Percentiles rank a stretch among this genome's conserved stretches.
These are phyloP conservation scores for Erigeron canadensis DNA, from an alignment of 129 eudicot genomes.

Conservation along the genomic window DNA sequence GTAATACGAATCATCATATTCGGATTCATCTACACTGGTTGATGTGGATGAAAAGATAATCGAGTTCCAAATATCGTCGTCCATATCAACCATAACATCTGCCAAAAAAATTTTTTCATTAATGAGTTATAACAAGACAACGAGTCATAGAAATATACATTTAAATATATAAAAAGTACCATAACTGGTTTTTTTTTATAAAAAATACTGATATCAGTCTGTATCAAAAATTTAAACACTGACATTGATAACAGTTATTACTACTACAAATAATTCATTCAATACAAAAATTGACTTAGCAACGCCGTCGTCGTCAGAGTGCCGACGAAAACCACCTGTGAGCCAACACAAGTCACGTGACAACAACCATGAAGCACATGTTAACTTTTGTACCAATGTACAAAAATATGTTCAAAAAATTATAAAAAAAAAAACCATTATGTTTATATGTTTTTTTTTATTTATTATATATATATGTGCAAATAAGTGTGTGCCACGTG, in stretches of 20 bases:
- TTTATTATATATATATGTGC: not conserved
- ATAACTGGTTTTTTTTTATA: not conserved
- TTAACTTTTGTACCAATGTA: conserved; percentile 5
- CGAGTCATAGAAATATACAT: not conserved
- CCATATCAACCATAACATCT: conserved; percentile 53
- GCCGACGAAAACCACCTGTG: conserved; percentile 34
- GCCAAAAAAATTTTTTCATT: not conserved
- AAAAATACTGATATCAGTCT: conserved; percentile 30
- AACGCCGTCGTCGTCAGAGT: conserved; percentile 34
- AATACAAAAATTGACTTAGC: conserved; percentile 34
- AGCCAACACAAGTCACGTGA: conserved; percentile 29
- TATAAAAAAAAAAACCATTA: no score
- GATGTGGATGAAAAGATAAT: conserved; percentile 32
- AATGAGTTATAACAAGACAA: not conserved
- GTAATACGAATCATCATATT: conserved; percentile 16
- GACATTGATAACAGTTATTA: conserved; percentile 33
- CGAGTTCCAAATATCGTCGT: conserved; percentile 66
- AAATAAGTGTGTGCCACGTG: conserved; percentile 24
- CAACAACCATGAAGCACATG: conserved; percentile 27
- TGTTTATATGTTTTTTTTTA: no score
- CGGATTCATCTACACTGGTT: conserved; percentile 23
- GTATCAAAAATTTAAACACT: conserved; percentile 29
- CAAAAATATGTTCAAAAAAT: no score
- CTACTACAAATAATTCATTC: conserved; percentile 25
- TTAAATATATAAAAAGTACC: not conserved